Evolutionary conservation across 257 asterid genomes (phyloP).

Genomic region (Eucommia ulmoides): DNA sequence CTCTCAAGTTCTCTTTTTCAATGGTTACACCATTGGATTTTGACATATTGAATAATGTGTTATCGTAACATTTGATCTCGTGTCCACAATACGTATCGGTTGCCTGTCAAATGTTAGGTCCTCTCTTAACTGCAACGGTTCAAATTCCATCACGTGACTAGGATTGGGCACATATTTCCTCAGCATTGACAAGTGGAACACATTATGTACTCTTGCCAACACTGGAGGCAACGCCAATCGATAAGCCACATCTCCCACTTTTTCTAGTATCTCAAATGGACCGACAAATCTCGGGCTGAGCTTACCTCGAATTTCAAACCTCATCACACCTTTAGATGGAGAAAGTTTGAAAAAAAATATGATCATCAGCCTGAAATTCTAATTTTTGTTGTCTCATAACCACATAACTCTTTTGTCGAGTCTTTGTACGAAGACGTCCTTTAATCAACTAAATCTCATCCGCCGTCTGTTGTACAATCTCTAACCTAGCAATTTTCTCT

Average conservation of each 20-base stretch:
- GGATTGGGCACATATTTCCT: not conserved
- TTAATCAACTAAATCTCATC: too few species aligned
- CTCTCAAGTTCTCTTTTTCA: not conserved
- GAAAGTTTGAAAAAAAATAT: not conserved
- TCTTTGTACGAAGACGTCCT: not conserved
- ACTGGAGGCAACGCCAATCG: not conserved
- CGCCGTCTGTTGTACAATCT: too few species aligned
- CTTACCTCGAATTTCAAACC: not conserved
- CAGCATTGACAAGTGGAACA: not conserved
- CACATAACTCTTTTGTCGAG: not conserved
- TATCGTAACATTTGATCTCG: not conserved
- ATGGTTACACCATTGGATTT: not conserved
- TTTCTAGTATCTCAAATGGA: not conserved
- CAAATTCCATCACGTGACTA: not conserved
- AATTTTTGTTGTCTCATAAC: not conserved
- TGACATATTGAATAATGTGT: not conserved
- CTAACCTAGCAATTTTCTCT: too few species aligned
- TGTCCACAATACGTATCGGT: not conserved
- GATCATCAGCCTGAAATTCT: not conserved
- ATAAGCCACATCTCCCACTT: not conserved
- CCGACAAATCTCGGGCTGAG: not conserved
- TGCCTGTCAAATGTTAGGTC: not conserved
- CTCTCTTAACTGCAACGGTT: not conserved
- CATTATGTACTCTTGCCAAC: not conserved
- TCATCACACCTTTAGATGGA: not conserved